phyloP scores from a whole-genome alignment of 2,329 filamentous ascomycete genomes.

The Fusarium guadeloupense region DNA sequence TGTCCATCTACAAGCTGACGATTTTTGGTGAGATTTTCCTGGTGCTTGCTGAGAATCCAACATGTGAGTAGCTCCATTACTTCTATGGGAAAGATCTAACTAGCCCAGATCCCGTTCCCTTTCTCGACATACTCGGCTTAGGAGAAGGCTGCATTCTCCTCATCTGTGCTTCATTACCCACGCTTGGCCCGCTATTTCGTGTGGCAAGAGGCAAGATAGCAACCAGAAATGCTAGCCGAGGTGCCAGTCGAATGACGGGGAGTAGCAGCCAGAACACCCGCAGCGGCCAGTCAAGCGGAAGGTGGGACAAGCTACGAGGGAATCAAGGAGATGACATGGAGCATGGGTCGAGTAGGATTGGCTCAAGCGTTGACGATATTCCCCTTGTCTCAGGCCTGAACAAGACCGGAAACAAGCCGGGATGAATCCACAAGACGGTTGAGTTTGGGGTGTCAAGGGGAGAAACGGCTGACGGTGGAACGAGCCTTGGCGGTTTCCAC shows the following conservation, averaged over 20 bases:
- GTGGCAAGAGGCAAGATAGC: constrained; percentile 27
- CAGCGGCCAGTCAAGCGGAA: background rate
- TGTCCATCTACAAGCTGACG: constrained; percentile 42
- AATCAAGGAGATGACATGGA: constrained; percentile 33
- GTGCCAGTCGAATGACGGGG: constrained; percentile 3
- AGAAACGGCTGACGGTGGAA: background rate
- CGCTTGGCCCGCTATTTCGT: constrained; percentile 38
- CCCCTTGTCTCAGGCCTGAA: constrained; percentile 33
- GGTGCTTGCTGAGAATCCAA: constrained; percentile 35
- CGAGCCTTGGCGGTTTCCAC: background rate
- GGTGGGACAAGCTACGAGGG: constrained; percentile 29
- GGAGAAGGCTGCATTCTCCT: constrained; percentile 40
- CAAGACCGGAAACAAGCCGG: background rate
- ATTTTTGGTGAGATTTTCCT: constrained; percentile 38
- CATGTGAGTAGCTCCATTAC: constrained; percentile 23
- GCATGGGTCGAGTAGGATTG: constrained; percentile 28
- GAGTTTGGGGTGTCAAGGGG: constrained; percentile 15
- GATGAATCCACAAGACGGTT: constrained; percentile 18
- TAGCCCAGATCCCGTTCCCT: constrained; percentile 24
- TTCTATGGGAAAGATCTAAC: background rate
- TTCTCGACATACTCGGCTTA: constrained; percentile 40
- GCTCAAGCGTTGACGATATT: constrained; percentile 41
- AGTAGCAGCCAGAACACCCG: background rate
- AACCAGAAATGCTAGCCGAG: constrained; percentile 9
- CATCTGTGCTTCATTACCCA: constrained; percentile 39